A percentile compares a stretch with the other conserved stretches of the same genome.
phyloP scores from a whole-genome alignment of 2,329 filamentous ascomycete species.

The Acrocalymma vagum region DNA sequence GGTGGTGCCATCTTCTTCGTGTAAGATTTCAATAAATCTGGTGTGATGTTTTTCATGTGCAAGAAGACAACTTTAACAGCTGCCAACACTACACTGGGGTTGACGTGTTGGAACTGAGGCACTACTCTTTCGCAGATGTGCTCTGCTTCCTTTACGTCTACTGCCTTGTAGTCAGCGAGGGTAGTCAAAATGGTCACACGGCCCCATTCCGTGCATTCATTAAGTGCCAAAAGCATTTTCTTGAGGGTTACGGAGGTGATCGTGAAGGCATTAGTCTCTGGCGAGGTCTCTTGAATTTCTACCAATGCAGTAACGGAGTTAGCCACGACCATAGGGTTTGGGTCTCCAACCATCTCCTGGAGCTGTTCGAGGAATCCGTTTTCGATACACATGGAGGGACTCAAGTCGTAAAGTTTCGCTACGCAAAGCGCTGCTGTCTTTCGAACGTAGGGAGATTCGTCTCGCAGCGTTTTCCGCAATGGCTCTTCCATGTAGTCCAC shows the following conservation, averaged over 20 bases:
- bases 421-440: conserved; percentile 99
- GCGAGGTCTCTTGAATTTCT: conserved; percentile 89
- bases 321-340: conserved; percentile 98
- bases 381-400: conserved; percentile 90
- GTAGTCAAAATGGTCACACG: conserved; percentile 92
- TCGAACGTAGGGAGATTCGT: conserved; percentile 97
- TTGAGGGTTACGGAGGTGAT: conserved; percentile 86
- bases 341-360: conserved; percentile 95
- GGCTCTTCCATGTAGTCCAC: conserved; percentile 99
- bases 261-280: conserved; percentile 86
- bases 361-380: conserved; percentile 94
- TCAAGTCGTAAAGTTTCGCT: conserved; percentile 96
- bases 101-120: conserved; percentile 98
- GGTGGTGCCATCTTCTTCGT: conserved; percentile 99
- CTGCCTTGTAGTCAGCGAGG: conserved; percentile 84
- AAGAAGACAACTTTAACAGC: conserved; percentile 98
- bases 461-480: conserved; percentile 90
- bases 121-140: conserved; percentile 97
- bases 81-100: conserved; percentile 95
- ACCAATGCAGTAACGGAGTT: conserved; percentile 94
- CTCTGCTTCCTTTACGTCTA: conserved; percentile 94
- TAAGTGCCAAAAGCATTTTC: conserved; percentile 95
- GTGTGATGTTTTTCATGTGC: conserved; percentile 86
- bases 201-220: conserved; percentile 99
- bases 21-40: conserved; percentile 83